Evolutionary conservation across 2,329 filamentous ascomycete species (phyloP).

Genomic region (Fusarium pseudograminearum): DNA sequence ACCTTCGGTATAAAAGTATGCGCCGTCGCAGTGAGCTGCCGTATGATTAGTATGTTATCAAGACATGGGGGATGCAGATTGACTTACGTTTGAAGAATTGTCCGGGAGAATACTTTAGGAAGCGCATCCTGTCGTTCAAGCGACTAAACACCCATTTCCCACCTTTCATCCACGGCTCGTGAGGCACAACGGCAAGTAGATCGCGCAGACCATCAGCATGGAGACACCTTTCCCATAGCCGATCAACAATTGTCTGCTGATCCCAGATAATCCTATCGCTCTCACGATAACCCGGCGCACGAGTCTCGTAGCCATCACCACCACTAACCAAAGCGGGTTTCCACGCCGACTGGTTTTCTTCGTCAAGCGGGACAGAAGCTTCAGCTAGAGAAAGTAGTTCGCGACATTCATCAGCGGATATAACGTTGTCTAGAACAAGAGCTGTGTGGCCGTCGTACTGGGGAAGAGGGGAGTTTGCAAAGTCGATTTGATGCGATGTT

Average conservation of each 20-base stretch:
- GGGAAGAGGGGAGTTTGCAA: slow-evolving; percentile 60
- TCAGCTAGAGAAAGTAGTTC: slow-evolving; percentile 65
- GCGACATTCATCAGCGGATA: slow-evolving; percentile 69
- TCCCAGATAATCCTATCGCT: slow-evolving; percentile 86
- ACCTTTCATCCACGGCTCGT: slow-evolving; percentile 39
- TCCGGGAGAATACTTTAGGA: slow-evolving; percentile 77
- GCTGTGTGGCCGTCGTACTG: slow-evolving; percentile 67
- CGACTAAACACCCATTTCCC: slow-evolving; percentile 60
- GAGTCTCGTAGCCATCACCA: slow-evolving; percentile 70
- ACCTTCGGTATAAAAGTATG: slow-evolving; percentile 67
- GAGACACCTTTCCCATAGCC: slow-evolving; percentile 71
- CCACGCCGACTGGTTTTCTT: slow-evolving; percentile 62
- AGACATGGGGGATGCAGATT: rapidly evolving
- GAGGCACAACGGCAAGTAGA: slow-evolving; percentile 53
- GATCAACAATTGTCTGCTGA: slow-evolving; percentile 68
- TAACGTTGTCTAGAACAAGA: slow-evolving; percentile 69
- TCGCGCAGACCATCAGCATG: slow-evolving; percentile 57
- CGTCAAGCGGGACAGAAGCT: slow-evolving; percentile 56
- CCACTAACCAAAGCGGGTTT: slow-evolving; percentile 75
- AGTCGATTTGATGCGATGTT: slow-evolving; percentile 63
- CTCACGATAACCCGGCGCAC: slow-evolving; percentile 68
- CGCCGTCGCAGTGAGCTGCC: slow-evolving; percentile 74
- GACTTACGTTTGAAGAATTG: slow-evolving; percentile 75
- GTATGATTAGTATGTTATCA: not conserved
- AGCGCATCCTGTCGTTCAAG: slow-evolving; percentile 80